A percentile compares a stretch with the other conserved stretches of the same genome.
Conservation (phyloP, 1,284 basidiomycete species). For the Afroboletus lepidellus region DNA sequence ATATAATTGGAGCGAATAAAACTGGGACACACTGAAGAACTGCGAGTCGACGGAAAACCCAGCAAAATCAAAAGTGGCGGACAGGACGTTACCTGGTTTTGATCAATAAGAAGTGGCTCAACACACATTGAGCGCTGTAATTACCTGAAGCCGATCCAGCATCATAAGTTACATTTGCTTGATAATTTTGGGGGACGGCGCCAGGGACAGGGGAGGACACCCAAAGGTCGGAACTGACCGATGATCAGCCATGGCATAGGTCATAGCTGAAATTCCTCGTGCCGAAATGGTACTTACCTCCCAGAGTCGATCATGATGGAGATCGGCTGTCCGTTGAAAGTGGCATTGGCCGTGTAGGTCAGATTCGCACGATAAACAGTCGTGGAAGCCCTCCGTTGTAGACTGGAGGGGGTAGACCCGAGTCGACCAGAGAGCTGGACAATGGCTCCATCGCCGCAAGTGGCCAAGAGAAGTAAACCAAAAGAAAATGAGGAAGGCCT, state of each 20-base stretch:
- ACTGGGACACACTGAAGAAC: constrained; percentile 53
- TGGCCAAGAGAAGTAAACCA: constrained; percentile 10
- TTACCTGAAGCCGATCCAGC: constrained; percentile 24
- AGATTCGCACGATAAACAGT: constrained; percentile 14
- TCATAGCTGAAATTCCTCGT: neutral
- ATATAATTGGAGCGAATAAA: neutral
- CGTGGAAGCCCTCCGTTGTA: constrained; percentile 20
- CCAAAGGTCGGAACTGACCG: constrained; percentile 29
- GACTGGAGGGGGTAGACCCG: neutral
- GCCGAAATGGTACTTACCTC: constrained; percentile 42
- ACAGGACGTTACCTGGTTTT: constrained; percentile 49
- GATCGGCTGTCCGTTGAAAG: constrained; percentile 49
- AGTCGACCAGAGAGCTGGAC: constrained; percentile 19
- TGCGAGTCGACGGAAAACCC: constrained; percentile 55
- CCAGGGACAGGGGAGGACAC: constrained; percentile 21
- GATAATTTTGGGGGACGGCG: constrained; percentile 17
- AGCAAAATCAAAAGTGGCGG: constrained; percentile 51
- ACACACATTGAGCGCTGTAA: neutral
- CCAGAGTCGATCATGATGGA: constrained; percentile 64
- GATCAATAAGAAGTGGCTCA: neutral
- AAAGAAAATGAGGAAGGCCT: constrained; percentile 4
- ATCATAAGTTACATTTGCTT: constrained; percentile 23
- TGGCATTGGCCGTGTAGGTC: constrained; percentile 50
- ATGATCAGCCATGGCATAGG: neutral
- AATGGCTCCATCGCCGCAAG: constrained; percentile 11